Conservation (phyloP, 1,284 basidiomycete genomes). For the Inonotus hispidus region DNA sequence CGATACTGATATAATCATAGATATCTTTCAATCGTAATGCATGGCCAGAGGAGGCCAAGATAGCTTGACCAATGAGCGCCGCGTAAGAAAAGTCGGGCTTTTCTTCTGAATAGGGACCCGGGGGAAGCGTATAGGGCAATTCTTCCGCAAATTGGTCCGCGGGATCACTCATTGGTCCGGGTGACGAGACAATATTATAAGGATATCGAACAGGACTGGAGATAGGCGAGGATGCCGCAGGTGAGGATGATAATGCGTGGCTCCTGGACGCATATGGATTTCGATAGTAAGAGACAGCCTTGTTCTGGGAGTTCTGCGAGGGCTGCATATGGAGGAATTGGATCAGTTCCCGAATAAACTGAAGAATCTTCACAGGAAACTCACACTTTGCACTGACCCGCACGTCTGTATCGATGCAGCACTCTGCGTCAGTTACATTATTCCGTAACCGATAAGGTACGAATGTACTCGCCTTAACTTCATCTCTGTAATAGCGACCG, state of each 20-base stretch:
- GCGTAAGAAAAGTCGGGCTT: slow-evolving; percentile 90
- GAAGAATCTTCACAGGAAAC: neutral
- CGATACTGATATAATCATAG: slow-evolving; percentile 92
- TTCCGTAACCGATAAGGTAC: neutral
- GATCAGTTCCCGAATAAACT: neutral
- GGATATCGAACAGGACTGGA: slow-evolving; percentile 41
- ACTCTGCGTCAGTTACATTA: neutral
- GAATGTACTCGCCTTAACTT: slow-evolving; percentile 4
- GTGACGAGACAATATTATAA: slow-evolving; percentile 73
- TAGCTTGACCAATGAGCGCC: slow-evolving; percentile 92
- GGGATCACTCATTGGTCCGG: slow-evolving; percentile 64
- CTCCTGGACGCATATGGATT: neutral
- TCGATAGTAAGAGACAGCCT: slow-evolving; percentile 8
- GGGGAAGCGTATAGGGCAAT: slow-evolving; percentile 72
- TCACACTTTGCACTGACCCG: neutral
- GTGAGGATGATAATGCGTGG: slow-evolving; percentile 30
- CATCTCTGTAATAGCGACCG: slow-evolving; percentile 12
- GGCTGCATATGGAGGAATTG: neutral
- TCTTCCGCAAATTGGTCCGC: slow-evolving; percentile 53
- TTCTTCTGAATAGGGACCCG: slow-evolving; percentile 71
- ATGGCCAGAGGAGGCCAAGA: slow-evolving; percentile 79
- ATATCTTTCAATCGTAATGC: slow-evolving; percentile 92
- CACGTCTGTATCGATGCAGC: neutral
- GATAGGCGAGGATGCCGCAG: slow-evolving; percentile 47
- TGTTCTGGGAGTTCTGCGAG: neutral